Evolutionary conservation across 192 early-diverging fungal genomes (phyloP), one percentile per base, ranked within the genome.

Genomic region (Backusella luteola): DNA sequence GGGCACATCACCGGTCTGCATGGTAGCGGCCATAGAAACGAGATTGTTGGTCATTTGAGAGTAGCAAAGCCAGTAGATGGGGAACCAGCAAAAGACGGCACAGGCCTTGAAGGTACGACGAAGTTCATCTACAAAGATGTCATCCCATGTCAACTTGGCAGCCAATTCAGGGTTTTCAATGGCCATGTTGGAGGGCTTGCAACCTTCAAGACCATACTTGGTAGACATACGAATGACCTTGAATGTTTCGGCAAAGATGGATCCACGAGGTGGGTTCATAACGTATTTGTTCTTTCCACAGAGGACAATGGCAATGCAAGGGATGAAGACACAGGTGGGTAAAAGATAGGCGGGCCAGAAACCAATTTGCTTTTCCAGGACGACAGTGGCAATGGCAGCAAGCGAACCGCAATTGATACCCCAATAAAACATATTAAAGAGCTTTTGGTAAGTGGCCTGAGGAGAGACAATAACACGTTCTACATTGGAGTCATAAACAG

Each of bases 371-470:
- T 89, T 90, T 68, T 89, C 89, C 0, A 87, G 69, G 49, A 69
- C 79, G 72, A 85, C 87, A 46, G 76, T 87, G 29, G 77, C 83
- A 59, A 83, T 88, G 68, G 84, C 85, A 76, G 77, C 87, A 71
- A 93, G 83, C 14, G 88, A 85, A 23, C 92, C 92, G 42, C 90
- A 26, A 75, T 92, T 92, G 75, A 93, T 92, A 32, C 89, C 84
- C 84, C 85, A 87, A 80, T 95, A 95, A 80, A 95, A 95, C 89
- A 89, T 93, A 78, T 91, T 91, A 83, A 94, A 95, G 66, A 95
- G 87, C 32, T 86, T 87, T 83, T 94, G 91, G 42, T 91, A 76
- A 1, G 93, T 93, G 69, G 90, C 81, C 71, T 83, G 81, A 46
- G 90, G 90, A 80, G 89, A 85, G 4, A 93, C 88, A 69, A 93